phyloP scores from a whole-genome alignment of 176 grass and related monocot genomes.

The Oryza punctata region DNA sequence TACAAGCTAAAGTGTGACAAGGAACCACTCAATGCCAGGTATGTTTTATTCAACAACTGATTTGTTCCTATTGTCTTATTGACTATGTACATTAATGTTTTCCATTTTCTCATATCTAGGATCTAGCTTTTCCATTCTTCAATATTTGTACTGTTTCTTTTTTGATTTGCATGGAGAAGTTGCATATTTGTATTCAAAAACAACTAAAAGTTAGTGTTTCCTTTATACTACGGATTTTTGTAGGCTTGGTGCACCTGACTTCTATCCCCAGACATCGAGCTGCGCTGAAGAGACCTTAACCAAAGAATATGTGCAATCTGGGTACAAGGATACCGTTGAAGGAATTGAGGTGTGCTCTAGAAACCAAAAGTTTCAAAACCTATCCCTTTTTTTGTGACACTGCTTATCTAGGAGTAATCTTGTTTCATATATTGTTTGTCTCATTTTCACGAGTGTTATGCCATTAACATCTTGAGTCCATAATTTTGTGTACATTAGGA shows the following conservation, averaged over 20 bases:
- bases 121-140: background rate
- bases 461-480: background rate
- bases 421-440: background rate
- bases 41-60: constrained; percentile 24
- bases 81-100: background rate
- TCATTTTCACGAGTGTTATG: background rate
- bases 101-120: background rate
- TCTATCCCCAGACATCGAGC: constrained; percentile 83
- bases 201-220: background rate
- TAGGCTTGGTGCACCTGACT: constrained; percentile 98
- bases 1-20: constrained; percentile 97
- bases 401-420: background rate
- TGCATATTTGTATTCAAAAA: background rate
- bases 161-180: background rate
- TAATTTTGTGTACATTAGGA: background rate
- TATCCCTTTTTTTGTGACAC: background rate
- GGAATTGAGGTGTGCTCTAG: constrained; percentile 89
- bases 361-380: background rate
- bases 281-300: constrained; percentile 97
- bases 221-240: background rate
- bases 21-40: constrained; percentile 84
- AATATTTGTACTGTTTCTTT: background rate
- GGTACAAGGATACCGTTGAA: constrained; percentile 97
- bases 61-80: background rate
- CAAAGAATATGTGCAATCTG: constrained; percentile 88